A percentile compares a stretch with the other conserved stretches of the same genome.
These are phyloP conservation scores for Mortierella sp. DNA, from an alignment of 371 early-diverging fungal genomes.

Conservation along the genomic window DNA sequence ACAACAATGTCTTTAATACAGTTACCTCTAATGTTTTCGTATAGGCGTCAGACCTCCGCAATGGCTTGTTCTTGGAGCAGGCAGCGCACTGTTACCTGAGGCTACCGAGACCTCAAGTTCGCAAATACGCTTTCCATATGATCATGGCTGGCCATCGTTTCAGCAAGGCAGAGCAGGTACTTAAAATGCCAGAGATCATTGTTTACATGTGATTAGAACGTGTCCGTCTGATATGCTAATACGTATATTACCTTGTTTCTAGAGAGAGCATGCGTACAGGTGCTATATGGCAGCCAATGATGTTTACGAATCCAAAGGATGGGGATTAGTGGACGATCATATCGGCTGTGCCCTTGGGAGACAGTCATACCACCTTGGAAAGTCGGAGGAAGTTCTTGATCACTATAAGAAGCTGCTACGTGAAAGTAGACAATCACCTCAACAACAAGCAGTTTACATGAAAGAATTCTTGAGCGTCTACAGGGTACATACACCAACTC, in stretches of 20 bases:
- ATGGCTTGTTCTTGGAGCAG: conserved; percentile 90
- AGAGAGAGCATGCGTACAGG: conserved; percentile 82
- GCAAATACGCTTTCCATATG: conserved; percentile 91
- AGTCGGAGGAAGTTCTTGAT: conserved; percentile 66
- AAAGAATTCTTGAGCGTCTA: conserved; percentile 85
- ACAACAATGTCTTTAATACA: no score
- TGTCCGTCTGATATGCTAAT: not conserved
- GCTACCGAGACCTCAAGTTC: conserved; percentile 69
- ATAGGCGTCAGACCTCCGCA: conserved; percentile 76
- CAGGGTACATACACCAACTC: conserved; percentile 60
- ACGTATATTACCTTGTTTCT: not conserved
- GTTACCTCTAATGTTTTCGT: not conserved
- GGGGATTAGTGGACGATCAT: conserved; percentile 89
- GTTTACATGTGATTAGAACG: not conserved
- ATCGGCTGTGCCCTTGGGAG: conserved; percentile 89
- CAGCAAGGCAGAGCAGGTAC: conserved; percentile 74
- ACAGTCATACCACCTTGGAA: conserved; percentile 75
- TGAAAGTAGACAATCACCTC: conserved; percentile 72
- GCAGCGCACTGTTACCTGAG: conserved; percentile 85
- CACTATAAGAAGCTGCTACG: conserved; percentile 78
- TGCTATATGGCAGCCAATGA: conserved; percentile 76
- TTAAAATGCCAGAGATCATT: not conserved
- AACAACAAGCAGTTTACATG: conserved; percentile 80
- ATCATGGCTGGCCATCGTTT: conserved; percentile 91
- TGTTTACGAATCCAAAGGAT: conserved; percentile 74